Conservation (phyloP, 345 rosid genomes). For the Gossypium bickii region DNA sequence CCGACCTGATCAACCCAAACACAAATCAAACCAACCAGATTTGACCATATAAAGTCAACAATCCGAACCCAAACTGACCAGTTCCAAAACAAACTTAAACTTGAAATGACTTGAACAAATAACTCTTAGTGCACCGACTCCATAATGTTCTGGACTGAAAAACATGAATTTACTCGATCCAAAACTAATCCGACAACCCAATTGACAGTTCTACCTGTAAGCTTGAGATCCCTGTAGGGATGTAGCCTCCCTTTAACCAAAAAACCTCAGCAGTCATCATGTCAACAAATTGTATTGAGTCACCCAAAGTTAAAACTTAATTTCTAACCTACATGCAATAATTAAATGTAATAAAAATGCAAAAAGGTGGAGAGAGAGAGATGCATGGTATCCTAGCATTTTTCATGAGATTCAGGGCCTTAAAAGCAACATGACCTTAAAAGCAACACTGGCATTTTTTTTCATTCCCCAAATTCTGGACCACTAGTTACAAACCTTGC, state of each 20-base stretch:
- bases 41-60: too few relatives aligned
- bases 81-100: too few relatives aligned
- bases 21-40: too few relatives aligned
- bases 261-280: background rate
- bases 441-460: background rate
- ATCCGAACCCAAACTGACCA: too few relatives aligned
- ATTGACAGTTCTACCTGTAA: background rate
- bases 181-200: too few relatives aligned
- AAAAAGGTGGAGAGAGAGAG: background rate
- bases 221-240: background rate
- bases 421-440: too few relatives aligned
- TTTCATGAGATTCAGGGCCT: background rate
- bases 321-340: background rate
- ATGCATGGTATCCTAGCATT: background rate
- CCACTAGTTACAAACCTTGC: background rate
- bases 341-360: background rate
- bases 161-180: too few relatives aligned
- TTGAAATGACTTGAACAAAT: too few relatives aligned
- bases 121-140: too few relatives aligned
- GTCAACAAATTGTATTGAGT: background rate
- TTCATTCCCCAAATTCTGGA: background rate
- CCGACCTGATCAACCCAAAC: too few relatives aligned
- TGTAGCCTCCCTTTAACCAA: background rate
- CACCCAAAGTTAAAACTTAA: background rate
- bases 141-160: too few relatives aligned